These are phyloP conservation scores for Phytophthora cactorum DNA, from an alignment of 352 stramenopile genomes.

Conservation along the genomic window DNA sequence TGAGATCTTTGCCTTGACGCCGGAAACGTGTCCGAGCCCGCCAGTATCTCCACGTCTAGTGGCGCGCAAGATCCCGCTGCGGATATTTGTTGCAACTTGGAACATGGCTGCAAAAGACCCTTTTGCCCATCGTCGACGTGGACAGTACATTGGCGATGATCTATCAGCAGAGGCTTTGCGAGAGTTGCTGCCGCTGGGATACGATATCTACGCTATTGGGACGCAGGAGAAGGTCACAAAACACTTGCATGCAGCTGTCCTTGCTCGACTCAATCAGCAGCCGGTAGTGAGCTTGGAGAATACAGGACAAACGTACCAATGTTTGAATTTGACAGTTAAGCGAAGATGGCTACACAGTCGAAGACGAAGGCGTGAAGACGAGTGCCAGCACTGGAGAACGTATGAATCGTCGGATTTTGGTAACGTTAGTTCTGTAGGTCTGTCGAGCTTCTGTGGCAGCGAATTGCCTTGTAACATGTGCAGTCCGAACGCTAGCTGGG, in stretches of 20 bases:
- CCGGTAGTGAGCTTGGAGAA: neutral
- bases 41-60: constrained; percentile 5
- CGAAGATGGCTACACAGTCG: neutral
- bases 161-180: constrained; percentile 40
- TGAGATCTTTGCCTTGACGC: constrained; percentile 41
- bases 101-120: constrained; percentile 79
- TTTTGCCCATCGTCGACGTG: constrained; percentile 42
- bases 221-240: constrained; percentile 80
- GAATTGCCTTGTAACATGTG: constrained; percentile 15
- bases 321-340: constrained; percentile 31
- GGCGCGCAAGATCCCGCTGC: constrained; percentile 25
- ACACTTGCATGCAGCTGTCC: constrained; percentile 58
- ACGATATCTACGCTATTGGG: constrained; percentile 79
- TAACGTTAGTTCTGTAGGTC: constrained; percentile 11
- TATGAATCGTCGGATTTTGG: constrained; percentile 21
- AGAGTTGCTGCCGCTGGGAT: constrained; percentile 62
- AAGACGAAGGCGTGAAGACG: constrained; percentile 4
- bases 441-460: constrained; percentile 14
- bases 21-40: constrained; percentile 37
- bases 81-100: constrained; percentile 76
- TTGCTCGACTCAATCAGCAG: constrained; percentile 47
- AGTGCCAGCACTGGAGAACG: constrained; percentile 10
- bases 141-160: constrained; percentile 53
- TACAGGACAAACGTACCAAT: constrained; percentile 27
- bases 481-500: constrained; percentile 14